Percentiles rank a stretch among this genome's conserved stretches.
Evolutionary conservation across 2,329 filamentous ascomycete genomes (phyloP).

Genomic region (Elsinoe australis): DNA sequence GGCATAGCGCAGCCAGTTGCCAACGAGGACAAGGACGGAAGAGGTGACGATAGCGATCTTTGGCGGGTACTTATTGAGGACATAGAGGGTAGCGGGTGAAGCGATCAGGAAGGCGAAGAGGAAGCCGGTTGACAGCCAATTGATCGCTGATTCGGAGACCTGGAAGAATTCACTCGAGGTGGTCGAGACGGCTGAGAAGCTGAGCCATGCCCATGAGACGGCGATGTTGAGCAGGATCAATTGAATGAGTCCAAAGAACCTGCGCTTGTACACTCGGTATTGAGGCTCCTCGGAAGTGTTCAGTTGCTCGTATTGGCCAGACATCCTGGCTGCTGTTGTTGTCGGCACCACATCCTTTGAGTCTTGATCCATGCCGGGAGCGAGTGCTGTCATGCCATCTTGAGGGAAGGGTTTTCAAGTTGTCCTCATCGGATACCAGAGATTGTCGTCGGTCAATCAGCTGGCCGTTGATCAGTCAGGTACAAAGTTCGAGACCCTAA

Average conservation of each 20-base stretch:
- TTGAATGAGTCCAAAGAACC: slow-evolving; percentile 82
- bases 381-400: too few species aligned
- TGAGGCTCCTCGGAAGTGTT: slow-evolving; percentile 19
- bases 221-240: slow-evolving; percentile 84
- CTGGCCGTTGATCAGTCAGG: too few species aligned
- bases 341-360: not conserved
- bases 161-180: slow-evolving; percentile 67
- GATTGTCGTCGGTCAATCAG: not conserved
- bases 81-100: slow-evolving; percentile 64
- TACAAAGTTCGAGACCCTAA: too few species aligned
- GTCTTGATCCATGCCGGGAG: slow-evolving; percentile 2
- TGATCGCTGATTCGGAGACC: slow-evolving; percentile 68
- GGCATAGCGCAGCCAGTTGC: slow-evolving; percentile 67
- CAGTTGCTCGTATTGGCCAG: slow-evolving; percentile 8
- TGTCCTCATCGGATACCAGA: too few species aligned
- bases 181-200: slow-evolving; percentile 74
- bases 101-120: slow-evolving; percentile 73
- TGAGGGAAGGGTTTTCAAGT: too few species aligned
- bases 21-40: slow-evolving; percentile 64
- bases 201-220: slow-evolving; percentile 96
- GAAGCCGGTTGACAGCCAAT: slow-evolving; percentile 87
- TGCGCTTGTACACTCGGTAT: slow-evolving; percentile 63
- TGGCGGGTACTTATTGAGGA: slow-evolving; percentile 68
- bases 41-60: slow-evolving; percentile 68
- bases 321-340: slow-evolving; percentile 8